Evolutionary conservation across 768 basidiomycete genomes (phyloP).

Genomic region (Russula lepida): DNA sequence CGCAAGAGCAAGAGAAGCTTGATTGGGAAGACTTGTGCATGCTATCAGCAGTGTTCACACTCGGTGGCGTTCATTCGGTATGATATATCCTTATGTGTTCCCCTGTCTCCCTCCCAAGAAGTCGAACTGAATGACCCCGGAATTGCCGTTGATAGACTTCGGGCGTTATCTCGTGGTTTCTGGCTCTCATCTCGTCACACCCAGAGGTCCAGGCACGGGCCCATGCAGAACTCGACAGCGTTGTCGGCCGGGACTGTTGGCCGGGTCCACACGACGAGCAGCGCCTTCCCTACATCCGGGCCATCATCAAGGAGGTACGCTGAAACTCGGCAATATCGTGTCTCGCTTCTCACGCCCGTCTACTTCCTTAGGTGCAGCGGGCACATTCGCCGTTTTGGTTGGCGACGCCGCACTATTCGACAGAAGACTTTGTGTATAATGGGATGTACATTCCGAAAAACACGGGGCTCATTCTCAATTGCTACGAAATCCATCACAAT

Average conservation of each 20-base stretch:
- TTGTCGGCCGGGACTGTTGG: constrained; percentile 23
- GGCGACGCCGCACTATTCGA: constrained; percentile 26
- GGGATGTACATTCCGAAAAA: constrained; percentile 28
- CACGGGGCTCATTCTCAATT: constrained; percentile 25
- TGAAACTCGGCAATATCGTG: background rate
- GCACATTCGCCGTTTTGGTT: constrained; percentile 27
- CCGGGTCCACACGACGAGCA: constrained; percentile 24
- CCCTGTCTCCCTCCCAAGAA: background rate
- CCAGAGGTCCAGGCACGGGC: constrained; percentile 26
- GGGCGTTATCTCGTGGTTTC: constrained; percentile 30
- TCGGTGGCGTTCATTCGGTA: constrained; percentile 32
- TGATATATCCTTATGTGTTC: background rate
- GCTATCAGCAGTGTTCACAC: constrained; percentile 30
- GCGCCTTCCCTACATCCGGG: constrained; percentile 25
- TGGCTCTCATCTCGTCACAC: constrained; percentile 21
- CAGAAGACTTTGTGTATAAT: constrained; percentile 28
- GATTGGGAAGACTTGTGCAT: constrained; percentile 31
- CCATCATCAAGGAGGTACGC: constrained; percentile 26
- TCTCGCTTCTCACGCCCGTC: background rate
- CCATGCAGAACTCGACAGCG: constrained; percentile 26
- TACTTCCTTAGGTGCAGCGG: constrained; percentile 21
- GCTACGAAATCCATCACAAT: constrained; percentile 25
- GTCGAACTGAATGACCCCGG: background rate
- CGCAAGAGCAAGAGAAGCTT: constrained; percentile 26
- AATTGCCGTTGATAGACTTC: constrained; percentile 28